Percentiles rank a stretch among this genome's conserved stretches.
These are phyloP conservation scores for Erodium texanum DNA, from an alignment of 441 rosid genomes.

Conservation along the genomic window DNA sequence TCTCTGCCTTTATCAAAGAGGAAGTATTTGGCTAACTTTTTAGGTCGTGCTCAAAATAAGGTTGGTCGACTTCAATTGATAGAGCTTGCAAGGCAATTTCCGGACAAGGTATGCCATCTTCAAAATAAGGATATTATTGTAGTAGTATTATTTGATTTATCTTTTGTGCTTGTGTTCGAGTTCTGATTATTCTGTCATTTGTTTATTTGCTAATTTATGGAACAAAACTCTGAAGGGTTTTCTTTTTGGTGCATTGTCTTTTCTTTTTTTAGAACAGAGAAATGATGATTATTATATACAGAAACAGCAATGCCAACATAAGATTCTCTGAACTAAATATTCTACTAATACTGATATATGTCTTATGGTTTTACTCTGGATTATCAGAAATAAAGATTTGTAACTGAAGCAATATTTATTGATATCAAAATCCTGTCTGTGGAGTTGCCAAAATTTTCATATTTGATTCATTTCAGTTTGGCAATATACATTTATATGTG, in stretches of 20 bases:
- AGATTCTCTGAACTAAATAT: neutral
- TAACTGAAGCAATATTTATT: neutral
- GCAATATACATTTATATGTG: too few species aligned
- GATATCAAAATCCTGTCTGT: too few species aligned
- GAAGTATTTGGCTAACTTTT: conserved; percentile 75
- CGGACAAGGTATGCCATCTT: conserved; percentile 53
- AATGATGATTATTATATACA: too few species aligned
- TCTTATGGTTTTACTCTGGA: neutral
- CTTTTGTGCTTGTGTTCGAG: neutral
- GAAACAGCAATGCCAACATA: neutral
- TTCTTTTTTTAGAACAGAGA: neutral
- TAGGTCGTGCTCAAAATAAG: conserved; percentile 87
- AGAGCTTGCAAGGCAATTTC: conserved; percentile 67
- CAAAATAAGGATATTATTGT: too few species aligned
- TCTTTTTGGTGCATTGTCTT: neutral
- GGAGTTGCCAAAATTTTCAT: neutral
- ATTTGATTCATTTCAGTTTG: neutral
- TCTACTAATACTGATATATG: neutral
- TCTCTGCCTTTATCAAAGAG: conserved; percentile 71
- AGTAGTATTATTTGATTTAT: neutral
- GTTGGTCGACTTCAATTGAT: conserved; percentile 74
- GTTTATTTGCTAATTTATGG: neutral
- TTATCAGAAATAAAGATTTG: neutral
- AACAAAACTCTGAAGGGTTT: neutral
- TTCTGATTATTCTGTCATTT: neutral